These are phyloP conservation scores for Termitomyces sp. DNA, from an alignment of 768 basidiomycete genomes.

Conservation along the genomic window DNA sequence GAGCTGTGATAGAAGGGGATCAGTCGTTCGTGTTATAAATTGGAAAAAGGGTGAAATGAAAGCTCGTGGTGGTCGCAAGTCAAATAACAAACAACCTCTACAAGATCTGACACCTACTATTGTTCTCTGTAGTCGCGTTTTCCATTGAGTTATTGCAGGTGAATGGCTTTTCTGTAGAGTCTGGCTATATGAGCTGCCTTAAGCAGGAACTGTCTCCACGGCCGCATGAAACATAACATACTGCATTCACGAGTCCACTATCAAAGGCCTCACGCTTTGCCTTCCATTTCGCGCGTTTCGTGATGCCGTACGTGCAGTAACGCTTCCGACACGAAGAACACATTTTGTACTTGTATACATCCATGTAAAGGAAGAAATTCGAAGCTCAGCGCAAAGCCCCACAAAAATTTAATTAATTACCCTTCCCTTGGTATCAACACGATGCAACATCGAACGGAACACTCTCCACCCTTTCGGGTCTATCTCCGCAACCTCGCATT, in stretches of 20 bases:
- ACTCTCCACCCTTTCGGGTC: constrained; percentile 12
- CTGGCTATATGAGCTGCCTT: constrained; percentile 17
- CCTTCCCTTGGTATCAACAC: constrained; percentile 32
- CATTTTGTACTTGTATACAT: constrained; percentile 34
- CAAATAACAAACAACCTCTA: neutral
- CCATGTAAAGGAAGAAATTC: constrained; percentile 11
- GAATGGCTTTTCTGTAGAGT: constrained; percentile 24
- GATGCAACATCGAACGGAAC: constrained; percentile 55
- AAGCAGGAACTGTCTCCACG: neutral
- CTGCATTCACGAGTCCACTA: constrained; percentile 25
- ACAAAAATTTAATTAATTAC: neutral
- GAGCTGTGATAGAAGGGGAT: constrained; percentile 5
- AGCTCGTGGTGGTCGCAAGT: neutral
- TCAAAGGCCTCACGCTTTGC: constrained; percentile 37
- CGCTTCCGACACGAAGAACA: constrained; percentile 41
- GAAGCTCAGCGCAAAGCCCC: neutral
- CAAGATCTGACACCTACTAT: neutral
- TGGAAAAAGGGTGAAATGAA: neutral
- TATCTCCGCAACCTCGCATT: neutral
- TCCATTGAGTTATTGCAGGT: constrained; percentile 29
- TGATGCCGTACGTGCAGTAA: constrained; percentile 47
- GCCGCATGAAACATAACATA: neutral
- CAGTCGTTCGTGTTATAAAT: neutral
- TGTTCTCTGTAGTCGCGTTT: neutral
- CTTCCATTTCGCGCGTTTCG: constrained; percentile 52